Base-by-base conservation (phyloP, 1,139 yeast genomes). In the Protomyces inundatus region DNA sequence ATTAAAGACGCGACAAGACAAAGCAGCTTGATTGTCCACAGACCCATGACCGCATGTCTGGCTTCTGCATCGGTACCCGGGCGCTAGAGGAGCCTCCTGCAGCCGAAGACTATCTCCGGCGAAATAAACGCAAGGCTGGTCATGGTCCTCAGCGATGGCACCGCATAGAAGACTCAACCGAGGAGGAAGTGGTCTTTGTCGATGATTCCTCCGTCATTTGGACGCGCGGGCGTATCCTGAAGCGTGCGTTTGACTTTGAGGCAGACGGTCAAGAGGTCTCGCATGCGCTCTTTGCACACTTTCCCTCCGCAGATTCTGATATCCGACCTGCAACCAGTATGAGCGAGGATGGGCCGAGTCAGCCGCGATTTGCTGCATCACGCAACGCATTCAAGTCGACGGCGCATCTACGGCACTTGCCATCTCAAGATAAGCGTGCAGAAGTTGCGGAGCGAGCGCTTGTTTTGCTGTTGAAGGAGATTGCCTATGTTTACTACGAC, bases 401-500 rank as follows among this genome's bases (percentile, higher is more conserved):
- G 10, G 63, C 57, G 6, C 46, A 46, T 23, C 32, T 54, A 16
- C 53, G 45, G n/a, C 55, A 50, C 36, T 32, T 36, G 16, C 46
- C 48, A 45, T 6, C 10, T 2, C n/a, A 42, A 12, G 5, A 23
- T 3, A 14, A 32, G n/a, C n/a, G 9, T 3, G 4, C 23, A 16
- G 48, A 42, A 10, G 48, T 16, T n/a, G 34, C 23, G 10, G 53
- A 67, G 40, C 73, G 70, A 33, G 73, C 73, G 30, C 64, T 73
- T 3, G 76, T 71, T 1, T 66, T 73, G 36, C 66, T 73, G 46
- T 66, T 73, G 45, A 63, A 62, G 32, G 75, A 71, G 54, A 66
- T 67, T 64, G 75, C 70, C 3, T 77, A 85, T 67, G 77, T 87
- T 0, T 87, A 86, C 73, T 53, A 54, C 1, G 77, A 82, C 45